Percentiles rank a stretch among this genome's conserved stretches.
These are phyloP conservation scores for Trichoderma afroharzianum DNA, from an alignment of 2,329 filamentous ascomycete genomes.

Conservation along the genomic window DNA sequence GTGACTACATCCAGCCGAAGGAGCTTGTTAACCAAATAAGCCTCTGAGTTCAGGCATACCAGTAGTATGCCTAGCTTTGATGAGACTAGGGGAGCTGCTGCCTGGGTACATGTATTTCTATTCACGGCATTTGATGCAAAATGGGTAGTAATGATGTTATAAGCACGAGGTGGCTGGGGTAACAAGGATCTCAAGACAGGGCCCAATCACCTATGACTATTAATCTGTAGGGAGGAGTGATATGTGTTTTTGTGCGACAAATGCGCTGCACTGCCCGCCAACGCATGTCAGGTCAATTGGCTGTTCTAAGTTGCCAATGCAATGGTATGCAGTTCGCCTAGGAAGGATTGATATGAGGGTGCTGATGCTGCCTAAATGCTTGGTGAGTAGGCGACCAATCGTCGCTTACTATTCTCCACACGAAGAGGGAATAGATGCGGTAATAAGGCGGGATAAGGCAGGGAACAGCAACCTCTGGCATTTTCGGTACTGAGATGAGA, in stretches of 20 bases:
- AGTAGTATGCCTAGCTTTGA: neutral
- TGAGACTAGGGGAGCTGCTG: neutral
- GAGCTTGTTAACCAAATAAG: neutral
- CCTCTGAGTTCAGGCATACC: neutral
- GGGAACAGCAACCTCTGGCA: neutral
- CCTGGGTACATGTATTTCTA: neutral
- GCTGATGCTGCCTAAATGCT: neutral
- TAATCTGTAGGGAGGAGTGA: neutral
- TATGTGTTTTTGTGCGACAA: neutral
- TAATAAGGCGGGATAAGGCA: neutral
- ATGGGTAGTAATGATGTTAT: neutral
- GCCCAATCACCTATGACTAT: neutral
- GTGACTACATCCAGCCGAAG: neutral
- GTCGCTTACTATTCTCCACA: neutral
- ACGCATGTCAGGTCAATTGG: neutral
- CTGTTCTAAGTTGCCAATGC: neutral
- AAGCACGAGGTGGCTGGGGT: neutral
- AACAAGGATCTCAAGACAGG: neutral
- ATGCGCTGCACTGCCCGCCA: neutral
- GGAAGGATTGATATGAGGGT: neutral
- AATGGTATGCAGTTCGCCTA: neutral
- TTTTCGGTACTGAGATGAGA: neutral
- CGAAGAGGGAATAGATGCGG: neutral
- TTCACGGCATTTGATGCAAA: neutral
- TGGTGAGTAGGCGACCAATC: neutral